Conservation (phyloP, 257 asterid species). For the Eucommia ulmoides region DNA sequence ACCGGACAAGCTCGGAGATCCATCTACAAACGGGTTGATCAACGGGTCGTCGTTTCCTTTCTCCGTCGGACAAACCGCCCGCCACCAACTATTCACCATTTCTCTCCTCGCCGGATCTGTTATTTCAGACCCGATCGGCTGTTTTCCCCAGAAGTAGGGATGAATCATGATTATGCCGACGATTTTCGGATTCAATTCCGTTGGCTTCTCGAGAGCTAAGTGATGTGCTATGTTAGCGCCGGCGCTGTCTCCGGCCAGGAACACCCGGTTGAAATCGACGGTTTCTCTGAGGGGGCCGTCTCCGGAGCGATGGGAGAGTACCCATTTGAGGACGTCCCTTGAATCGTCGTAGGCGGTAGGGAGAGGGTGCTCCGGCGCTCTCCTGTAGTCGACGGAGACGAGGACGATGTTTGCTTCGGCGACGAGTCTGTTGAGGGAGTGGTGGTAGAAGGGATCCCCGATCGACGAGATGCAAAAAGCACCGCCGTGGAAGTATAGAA, state of each 20-base stretch:
- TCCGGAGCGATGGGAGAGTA: constrained; percentile 15
- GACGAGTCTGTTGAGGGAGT: not conserved
- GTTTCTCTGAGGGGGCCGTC: constrained; percentile 12
- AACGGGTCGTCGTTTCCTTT: constrained; percentile 47
- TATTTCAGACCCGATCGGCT: constrained; percentile 42
- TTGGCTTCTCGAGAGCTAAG: constrained; percentile 22
- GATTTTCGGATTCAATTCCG: constrained; percentile 16
- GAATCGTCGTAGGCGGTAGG: constrained; percentile 62
- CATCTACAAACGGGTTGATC: constrained; percentile 52
- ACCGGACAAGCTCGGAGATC: constrained; percentile 18
- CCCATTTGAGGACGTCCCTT: constrained; percentile 49
- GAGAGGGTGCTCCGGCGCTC: constrained; percentile 62
- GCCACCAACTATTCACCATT: constrained; percentile 73
- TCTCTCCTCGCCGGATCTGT: constrained; percentile 35
- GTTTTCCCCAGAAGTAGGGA: constrained; percentile 74
- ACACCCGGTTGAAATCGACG: constrained; percentile 41
- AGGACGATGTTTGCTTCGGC: constrained; percentile 13
- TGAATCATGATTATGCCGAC: constrained; percentile 44
- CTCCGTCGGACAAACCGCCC: constrained; percentile 48
- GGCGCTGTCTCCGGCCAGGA: constrained; percentile 66
- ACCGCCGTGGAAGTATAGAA: too few species aligned
- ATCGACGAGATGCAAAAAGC: too few species aligned
- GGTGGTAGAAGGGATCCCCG: too few species aligned
- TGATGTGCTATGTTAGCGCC: constrained; percentile 79
- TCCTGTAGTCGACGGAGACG: constrained; percentile 42